These are phyloP conservation scores for Blastobotrys illinoisensis DNA, from an alignment of 1,139 yeast species.

Conservation along the genomic window DNA sequence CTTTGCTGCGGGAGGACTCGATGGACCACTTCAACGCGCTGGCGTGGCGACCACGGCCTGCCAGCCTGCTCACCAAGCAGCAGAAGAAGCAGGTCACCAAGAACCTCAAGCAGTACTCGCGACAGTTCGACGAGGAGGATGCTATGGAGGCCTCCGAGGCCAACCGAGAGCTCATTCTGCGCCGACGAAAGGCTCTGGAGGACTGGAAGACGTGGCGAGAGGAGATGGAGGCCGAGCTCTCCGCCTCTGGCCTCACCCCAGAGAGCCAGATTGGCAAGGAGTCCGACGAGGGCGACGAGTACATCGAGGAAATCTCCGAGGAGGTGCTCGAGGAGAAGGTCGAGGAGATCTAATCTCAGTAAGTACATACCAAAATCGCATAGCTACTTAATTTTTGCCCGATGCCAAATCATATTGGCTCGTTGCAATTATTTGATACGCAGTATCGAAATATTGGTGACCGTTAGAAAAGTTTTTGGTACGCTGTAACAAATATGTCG, in stretches of 20 bases:
- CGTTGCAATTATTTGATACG: too few species aligned
- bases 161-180: slow-evolving; percentile 80
- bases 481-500: too few species aligned
- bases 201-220: slow-evolving; percentile 85
- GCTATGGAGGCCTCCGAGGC: slow-evolving; percentile 97
- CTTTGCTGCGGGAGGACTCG: slow-evolving; percentile 64
- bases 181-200: slow-evolving; percentile 73
- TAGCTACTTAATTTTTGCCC: too few species aligned
- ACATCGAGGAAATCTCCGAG: slow-evolving; percentile 67
- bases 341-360: slow-evolving; percentile 13
- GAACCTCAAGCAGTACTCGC: slow-evolving; percentile 83
- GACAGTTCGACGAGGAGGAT: slow-evolving; percentile 91
- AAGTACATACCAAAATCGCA: not conserved
- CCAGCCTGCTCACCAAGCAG: slow-evolving; percentile 62
- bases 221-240: slow-evolving; percentile 45
- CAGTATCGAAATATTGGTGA: too few species aligned
- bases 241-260: slow-evolving; percentile 39
- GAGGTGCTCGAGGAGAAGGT: slow-evolving; percentile 57
- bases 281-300: slow-evolving; percentile 46
- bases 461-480: too few species aligned
- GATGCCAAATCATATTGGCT: too few species aligned
- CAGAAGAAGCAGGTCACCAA: slow-evolving; percentile 87
- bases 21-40: slow-evolving; percentile 83
- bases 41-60: slow-evolving; percentile 97
- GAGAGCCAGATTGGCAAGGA: slow-evolving; percentile 25